These are phyloP conservation scores for Apiotrichum siamense DNA, from an alignment of 1,284 basidiomycete genomes.

Conservation along the genomic window DNA sequence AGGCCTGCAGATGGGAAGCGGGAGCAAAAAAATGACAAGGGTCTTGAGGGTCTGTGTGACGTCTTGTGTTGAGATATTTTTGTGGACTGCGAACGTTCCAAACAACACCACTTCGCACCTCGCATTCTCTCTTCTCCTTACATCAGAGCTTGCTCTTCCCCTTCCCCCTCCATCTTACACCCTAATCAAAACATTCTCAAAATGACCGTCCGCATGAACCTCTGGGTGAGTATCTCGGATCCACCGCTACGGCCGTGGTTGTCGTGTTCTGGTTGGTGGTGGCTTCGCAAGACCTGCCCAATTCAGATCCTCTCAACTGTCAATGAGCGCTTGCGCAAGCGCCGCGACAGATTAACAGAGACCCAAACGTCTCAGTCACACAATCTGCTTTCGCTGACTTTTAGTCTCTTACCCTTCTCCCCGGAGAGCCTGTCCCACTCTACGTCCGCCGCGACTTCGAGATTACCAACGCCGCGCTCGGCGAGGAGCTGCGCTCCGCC, in stretches of 20 bases:
- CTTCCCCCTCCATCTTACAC: background rate
- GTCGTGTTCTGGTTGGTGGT: too few species aligned
- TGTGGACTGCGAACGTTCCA: background rate
- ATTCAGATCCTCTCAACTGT: too few species aligned
- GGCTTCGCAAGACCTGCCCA: too few species aligned
- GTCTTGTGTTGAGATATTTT: background rate
- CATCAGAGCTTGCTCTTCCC: background rate
- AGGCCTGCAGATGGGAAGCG: background rate
- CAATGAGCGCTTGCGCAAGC: too few species aligned
- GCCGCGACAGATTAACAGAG: background rate
- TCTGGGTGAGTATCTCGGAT: slow-evolving; percentile 42
- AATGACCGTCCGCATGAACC: slow-evolving; percentile 42
- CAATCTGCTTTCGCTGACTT: background rate
- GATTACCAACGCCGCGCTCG: slow-evolving; percentile 78
- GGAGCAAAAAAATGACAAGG: background rate
- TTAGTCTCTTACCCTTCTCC: slow-evolving; percentile 33
- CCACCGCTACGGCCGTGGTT: background rate
- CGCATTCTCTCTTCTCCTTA: background rate
- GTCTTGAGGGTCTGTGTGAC: background rate
- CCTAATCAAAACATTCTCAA: slow-evolving; percentile 12
- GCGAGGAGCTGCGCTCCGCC: slow-evolving; percentile 62
- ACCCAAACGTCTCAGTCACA: background rate
- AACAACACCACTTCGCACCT: too few species aligned
- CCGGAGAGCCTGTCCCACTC: slow-evolving; percentile 55
- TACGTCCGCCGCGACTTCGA: slow-evolving; percentile 65